A percentile compares a stretch with the other conserved stretches of the same genome.
Evolutionary conservation across 441 rosid genomes (phyloP).

Genomic region (Breynia disticha): DNA sequence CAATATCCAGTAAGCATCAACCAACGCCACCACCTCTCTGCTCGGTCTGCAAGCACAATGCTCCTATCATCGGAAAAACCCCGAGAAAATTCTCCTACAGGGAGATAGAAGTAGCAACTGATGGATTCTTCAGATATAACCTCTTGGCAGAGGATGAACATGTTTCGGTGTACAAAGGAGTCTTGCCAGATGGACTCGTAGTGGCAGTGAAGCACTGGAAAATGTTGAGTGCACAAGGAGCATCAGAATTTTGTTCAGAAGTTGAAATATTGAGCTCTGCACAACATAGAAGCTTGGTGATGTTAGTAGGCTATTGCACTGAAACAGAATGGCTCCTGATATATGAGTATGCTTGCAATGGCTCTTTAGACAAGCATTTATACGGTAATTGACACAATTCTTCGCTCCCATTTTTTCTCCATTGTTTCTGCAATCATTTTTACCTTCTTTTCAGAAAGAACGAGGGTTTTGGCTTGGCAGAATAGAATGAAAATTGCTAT

Average conservation of each 20-base stretch:
- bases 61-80: constrained; percentile 61
- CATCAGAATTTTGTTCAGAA: constrained; percentile 62
- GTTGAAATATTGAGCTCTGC: constrained; percentile 65
- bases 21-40: constrained; percentile 62
- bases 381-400: constrained; percentile 34
- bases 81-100: constrained; percentile 46
- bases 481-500: constrained; percentile 42
- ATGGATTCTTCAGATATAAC: constrained; percentile 48
- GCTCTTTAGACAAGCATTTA: constrained; percentile 56
- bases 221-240: constrained; percentile 35
- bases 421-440: too few relatives aligned
- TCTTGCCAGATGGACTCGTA: constrained; percentile 46
- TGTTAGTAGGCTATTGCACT: constrained; percentile 53
- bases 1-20: not conserved
- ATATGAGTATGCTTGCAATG: constrained; percentile 63
- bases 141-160: constrained; percentile 58
- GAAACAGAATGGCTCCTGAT: constrained; percentile 50
- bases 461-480: not conserved
- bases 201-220: constrained; percentile 60
- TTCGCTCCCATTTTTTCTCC: too few relatives aligned
- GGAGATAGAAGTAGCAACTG: constrained; percentile 51
- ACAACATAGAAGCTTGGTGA: constrained; percentile 60
- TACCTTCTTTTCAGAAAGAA: too few relatives aligned
- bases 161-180: constrained; percentile 47
- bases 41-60: constrained; percentile 52